These are phyloP conservation scores for Myxozyma vanderwaltii DNA, from an alignment of 805 yeast genomes.

Conservation along the genomic window DNA sequence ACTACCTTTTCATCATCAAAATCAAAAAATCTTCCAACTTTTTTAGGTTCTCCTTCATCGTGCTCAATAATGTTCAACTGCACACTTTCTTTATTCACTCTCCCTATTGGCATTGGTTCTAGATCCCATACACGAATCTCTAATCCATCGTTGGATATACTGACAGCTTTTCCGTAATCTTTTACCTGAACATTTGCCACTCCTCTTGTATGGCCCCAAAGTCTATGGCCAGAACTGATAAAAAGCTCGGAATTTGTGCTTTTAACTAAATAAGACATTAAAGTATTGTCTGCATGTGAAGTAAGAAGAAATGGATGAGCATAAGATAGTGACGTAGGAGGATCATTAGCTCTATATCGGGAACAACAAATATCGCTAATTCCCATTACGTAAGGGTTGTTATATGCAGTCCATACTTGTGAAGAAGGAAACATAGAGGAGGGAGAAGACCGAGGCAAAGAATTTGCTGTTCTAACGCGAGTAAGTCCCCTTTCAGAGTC, in stretches of 20 bases:
- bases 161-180: constrained; percentile 27
- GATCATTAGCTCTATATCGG: neutral
- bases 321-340: constrained; percentile 25
- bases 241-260: constrained; percentile 17
- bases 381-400: neutral
- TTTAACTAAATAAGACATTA: constrained; percentile 19
- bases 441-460: constrained; percentile 5
- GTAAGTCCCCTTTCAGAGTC: constrained; percentile 12
- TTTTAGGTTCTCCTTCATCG: neutral
- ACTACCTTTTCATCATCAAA: constrained; percentile 33
- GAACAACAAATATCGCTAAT: neutral
- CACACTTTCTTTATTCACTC: constrained; percentile 10
- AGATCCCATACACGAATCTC: constrained; percentile 30
- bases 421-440: neutral
- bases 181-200: constrained; percentile 22
- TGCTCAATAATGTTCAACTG: neutral
- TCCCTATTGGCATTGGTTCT: constrained; percentile 1
- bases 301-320: constrained; percentile 29
- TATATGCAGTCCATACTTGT: neutral
- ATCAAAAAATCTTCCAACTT: constrained; percentile 18
- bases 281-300: constrained; percentile 26
- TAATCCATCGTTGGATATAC: constrained; percentile 17
- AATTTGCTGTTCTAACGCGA: constrained; percentile 21
- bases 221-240: constrained; percentile 8
- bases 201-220: constrained; percentile 30